These are phyloP conservation scores for Coprinopsis strossmayeri DNA, from an alignment of 768 basidiomycete species.

Conservation along the genomic window DNA sequence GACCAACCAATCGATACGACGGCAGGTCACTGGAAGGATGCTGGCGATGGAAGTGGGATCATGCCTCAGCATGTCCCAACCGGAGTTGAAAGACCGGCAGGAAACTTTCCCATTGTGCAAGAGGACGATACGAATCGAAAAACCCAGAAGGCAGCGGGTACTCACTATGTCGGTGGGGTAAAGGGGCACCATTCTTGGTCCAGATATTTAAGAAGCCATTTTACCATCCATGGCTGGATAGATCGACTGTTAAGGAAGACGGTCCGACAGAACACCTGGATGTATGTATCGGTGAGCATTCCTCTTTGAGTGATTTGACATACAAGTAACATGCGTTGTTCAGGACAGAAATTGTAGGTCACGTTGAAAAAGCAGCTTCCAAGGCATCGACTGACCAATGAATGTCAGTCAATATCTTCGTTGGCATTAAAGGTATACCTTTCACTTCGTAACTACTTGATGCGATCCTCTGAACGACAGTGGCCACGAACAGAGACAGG, in stretches of 20 bases:
- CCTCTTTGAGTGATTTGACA: not conserved
- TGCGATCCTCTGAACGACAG: not conserved
- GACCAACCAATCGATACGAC: conserved; percentile 55
- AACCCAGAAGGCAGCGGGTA: conserved; percentile 25
- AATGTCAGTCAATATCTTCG: conserved; percentile 60
- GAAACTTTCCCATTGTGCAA: not conserved
- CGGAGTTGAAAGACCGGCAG: not conserved
- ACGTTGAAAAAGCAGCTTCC: too few species aligned
- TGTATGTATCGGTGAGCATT: conserved; percentile 50
- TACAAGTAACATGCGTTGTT: conserved; percentile 1
- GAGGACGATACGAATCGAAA: conserved; percentile 7
- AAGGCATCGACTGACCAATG: too few species aligned
- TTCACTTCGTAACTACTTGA: not conserved
- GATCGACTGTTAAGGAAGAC: conserved; percentile 54
- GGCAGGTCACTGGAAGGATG: conserved; percentile 56
- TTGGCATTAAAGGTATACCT: conserved; percentile 57
- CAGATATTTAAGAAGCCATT: conserved; percentile 32
- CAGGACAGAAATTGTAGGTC: conserved; percentile 50
- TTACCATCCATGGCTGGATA: conserved; percentile 45
- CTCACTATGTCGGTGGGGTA: conserved; percentile 33
- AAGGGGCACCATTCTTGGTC: conserved; percentile 30
- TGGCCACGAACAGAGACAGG: conserved; percentile 34
- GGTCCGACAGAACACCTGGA: conserved; percentile 57
- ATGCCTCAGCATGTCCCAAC: conserved; percentile 23
- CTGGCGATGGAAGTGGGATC: conserved; percentile 49